A percentile compares a stretch with the other conserved stretches of the same genome.
Evolutionary conservation across 331 rosid species (phyloP).

Genomic region (Ulmus americana): DNA sequence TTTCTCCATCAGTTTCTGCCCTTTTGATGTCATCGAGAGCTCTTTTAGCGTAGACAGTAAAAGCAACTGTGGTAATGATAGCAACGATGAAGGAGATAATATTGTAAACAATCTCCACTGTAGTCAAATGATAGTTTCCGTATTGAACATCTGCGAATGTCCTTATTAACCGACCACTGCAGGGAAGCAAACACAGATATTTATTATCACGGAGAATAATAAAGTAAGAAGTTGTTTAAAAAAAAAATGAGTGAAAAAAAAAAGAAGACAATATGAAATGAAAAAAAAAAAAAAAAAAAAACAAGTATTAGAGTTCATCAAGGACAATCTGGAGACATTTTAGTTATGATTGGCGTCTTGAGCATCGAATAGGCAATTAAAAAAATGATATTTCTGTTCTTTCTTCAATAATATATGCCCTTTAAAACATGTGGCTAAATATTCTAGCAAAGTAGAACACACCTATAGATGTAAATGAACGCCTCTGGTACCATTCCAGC

Average conservation of each 20-base stretch:
- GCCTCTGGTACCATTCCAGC: slow-evolving; percentile 99
- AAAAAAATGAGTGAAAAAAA: background rate
- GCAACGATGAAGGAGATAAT: slow-evolving; percentile 38
- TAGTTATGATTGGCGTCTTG: background rate
- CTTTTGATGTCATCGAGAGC: slow-evolving; percentile 55
- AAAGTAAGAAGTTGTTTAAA: background rate
- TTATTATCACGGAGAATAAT: background rate
- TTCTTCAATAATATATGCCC: background rate
- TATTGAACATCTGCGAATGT: slow-evolving; percentile 74
- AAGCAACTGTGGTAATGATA: slow-evolving; percentile 18
- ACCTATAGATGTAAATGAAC: slow-evolving; percentile 92
- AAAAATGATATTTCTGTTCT: background rate
- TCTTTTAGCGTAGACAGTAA: slow-evolving; percentile 57
- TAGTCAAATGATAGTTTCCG: slow-evolving; percentile 70
- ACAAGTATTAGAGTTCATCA: background rate
- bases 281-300: too few relatives aligned
- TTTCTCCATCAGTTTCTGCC: slow-evolving; percentile 45
- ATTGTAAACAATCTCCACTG: slow-evolving; percentile 82
- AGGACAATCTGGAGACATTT: background rate
- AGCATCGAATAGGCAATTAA: background rate
- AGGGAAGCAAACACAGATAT: slow-evolving; percentile 9
- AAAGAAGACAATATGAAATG: background rate
- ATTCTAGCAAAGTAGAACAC: slow-evolving; percentile 15
- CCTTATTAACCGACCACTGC: slow-evolving; percentile 83
- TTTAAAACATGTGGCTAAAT: background rate